phyloP scores from a whole-genome alignment of 768 basidiomycete species.

The Suillus clintonianus region DNA sequence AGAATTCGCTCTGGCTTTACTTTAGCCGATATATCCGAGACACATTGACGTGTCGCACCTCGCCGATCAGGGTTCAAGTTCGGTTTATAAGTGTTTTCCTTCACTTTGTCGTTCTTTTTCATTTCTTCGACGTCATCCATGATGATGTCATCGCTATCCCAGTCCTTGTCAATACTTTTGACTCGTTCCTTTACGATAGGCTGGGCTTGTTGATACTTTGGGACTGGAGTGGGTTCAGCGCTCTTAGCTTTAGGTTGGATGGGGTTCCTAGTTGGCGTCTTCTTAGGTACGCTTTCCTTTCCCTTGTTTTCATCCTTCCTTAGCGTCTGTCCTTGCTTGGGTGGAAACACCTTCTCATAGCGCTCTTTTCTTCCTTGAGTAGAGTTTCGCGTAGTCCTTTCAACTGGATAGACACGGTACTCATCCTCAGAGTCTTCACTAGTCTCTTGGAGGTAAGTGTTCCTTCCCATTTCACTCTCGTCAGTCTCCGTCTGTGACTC shows the following conservation, averaged over 20 bases:
- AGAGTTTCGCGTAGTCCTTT: not conserved
- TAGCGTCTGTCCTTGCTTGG: not conserved
- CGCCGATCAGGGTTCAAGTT: not conserved
- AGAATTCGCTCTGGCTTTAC: not conserved
- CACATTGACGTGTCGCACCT: not conserved
- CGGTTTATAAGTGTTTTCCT: not conserved
- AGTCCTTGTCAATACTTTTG: too few species aligned
- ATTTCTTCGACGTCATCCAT: too few species aligned
- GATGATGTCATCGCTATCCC: too few species aligned
- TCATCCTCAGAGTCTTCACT: not conserved
- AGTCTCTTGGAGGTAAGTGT: not conserved
- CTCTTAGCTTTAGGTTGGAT: not conserved
- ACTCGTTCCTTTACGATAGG: too few species aligned
- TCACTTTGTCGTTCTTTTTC: not conserved
- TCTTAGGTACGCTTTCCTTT: not conserved
- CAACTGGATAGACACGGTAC: not conserved
- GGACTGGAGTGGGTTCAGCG: not conserved
- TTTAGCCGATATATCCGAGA: not conserved
- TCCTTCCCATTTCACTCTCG: too few species aligned
- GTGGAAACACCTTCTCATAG: not conserved
- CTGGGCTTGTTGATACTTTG: too few species aligned
- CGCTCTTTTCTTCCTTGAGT: not conserved
- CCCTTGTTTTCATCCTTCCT: not conserved
- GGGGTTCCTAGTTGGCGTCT: too few species aligned
- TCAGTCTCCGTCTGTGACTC: not conserved